Percentiles rank a stretch among this genome's conserved stretches.
phyloP scores from a whole-genome alignment of 768 basidiomycete genomes.

The Lactifluus subvellereus region DNA sequence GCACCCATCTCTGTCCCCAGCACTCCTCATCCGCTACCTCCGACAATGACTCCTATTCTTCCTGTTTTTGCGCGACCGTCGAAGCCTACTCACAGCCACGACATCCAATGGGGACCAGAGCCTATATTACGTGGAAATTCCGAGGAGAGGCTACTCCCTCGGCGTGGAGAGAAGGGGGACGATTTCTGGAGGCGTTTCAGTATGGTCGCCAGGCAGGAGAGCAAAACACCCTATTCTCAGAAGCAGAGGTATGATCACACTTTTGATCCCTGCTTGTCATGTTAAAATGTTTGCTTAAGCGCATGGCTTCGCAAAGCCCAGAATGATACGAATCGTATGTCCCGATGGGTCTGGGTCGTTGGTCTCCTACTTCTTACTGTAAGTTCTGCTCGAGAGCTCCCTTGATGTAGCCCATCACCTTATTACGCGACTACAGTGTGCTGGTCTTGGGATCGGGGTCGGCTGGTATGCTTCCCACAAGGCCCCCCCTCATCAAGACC shows the following conservation, averaged over 20 bases:
- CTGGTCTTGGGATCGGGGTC: constrained; percentile 51
- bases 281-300: constrained; percentile 31
- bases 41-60: constrained; percentile 72
- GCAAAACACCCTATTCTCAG: constrained; percentile 34
- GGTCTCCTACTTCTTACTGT: constrained; percentile 56
- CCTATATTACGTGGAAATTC: constrained; percentile 62
- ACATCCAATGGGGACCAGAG: constrained; percentile 34
- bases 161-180: constrained; percentile 67
- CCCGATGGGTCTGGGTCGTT: constrained; percentile 65
- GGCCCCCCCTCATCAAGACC: constrained; percentile 42
- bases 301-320: constrained; percentile 66
- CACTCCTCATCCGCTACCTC: constrained; percentile 66
- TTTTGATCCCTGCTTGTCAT: not conserved
- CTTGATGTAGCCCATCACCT: not conserved
- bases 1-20: constrained; percentile 39
- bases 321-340: constrained; percentile 44
- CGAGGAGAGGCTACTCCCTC: constrained; percentile 63
- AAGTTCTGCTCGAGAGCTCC: constrained; percentile 26
- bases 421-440: constrained; percentile 32
- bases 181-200: constrained; percentile 86
- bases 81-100: constrained; percentile 33
- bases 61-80: constrained; percentile 69
- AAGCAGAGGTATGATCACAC: constrained; percentile 40
- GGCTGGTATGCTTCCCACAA: constrained; percentile 57
- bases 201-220: constrained; percentile 71